Percentiles rank a stretch among this genome's conserved stretches.
These are phyloP conservation scores for Eucalyptus dawsonii DNA, from an alignment of 345 rosid species.

Conservation along the genomic window DNA sequence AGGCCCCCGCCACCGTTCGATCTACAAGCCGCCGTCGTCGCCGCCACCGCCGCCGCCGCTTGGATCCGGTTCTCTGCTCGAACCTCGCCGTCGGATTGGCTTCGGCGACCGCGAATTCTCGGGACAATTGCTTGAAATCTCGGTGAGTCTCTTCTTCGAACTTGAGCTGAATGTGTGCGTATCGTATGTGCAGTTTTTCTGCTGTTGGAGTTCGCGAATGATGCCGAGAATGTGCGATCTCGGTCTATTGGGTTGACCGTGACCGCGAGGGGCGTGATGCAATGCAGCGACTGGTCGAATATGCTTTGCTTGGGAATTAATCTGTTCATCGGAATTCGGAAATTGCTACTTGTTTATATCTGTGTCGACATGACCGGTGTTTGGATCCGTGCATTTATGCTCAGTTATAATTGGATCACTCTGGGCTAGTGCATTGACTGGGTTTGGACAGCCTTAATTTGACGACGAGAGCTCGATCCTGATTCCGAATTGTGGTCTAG, in stretches of 20 bases:
- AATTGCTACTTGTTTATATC: background rate
- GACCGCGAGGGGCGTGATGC: background rate
- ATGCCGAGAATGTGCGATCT: background rate
- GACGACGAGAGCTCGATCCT: background rate
- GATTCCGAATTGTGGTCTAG: background rate
- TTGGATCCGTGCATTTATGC: background rate
- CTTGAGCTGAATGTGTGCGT: background rate
- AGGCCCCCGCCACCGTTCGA: background rate
- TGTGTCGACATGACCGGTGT: background rate
- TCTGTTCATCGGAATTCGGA: background rate
- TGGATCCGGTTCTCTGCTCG: background rate
- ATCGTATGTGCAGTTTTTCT: background rate
- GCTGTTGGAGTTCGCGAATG: background rate
- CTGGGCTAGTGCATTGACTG: background rate
- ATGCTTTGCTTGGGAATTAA: background rate
- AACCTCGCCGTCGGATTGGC: background rate
- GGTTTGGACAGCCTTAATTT: background rate
- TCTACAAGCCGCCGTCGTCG: background rate
- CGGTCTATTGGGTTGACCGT: background rate
- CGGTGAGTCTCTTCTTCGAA: background rate
- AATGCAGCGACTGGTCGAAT: background rate
- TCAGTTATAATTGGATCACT: background rate
- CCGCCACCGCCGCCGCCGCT: background rate
- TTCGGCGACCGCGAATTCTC: background rate
- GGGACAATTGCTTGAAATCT: background rate